Evolutionary conservation across 1,284 basidiomycete species (phyloP).

Genomic region (Tilletia caries): DNA sequence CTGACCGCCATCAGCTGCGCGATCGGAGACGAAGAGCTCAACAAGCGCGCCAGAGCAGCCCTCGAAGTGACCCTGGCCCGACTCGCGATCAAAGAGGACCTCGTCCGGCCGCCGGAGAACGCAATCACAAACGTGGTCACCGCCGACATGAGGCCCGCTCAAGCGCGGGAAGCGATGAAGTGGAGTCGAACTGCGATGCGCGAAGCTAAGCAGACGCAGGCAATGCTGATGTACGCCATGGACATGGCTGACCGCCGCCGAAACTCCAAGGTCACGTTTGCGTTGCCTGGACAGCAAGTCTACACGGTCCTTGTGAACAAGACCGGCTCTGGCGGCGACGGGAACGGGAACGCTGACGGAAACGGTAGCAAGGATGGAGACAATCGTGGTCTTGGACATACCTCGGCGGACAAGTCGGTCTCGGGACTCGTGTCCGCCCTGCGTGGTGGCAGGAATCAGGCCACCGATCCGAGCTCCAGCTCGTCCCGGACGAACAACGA

Average conservation of each 20-base stretch:
- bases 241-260: not conserved
- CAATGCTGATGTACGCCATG: conserved; percentile 9
- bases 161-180: conserved; percentile 5
- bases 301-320: not conserved
- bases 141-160: not conserved
- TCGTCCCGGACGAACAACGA: too few relatives aligned
- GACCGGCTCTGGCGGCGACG: not conserved
- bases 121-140: conserved; percentile 5
- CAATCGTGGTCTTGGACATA: too few relatives aligned
- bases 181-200: not conserved
- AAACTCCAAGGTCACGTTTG: not conserved
- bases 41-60: not conserved
- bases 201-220: conserved; percentile 9
- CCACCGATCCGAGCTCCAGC: not conserved
- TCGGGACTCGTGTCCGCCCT: not conserved
- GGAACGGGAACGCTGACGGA: too few relatives aligned
- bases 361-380: not conserved
- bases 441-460: not conserved
- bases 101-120: conserved; percentile 5
- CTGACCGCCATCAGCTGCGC: conserved; percentile 1
- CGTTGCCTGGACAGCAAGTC: not conserved
- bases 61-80: not conserved
- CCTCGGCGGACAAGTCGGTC: not conserved
- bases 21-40: conserved; percentile 5
- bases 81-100: not conserved